Evolutionary conservation across 2,329 filamentous ascomycete species (phyloP), one percentile per base, ranked within the genome.

Genomic region (Fusarium sp.): DNA sequence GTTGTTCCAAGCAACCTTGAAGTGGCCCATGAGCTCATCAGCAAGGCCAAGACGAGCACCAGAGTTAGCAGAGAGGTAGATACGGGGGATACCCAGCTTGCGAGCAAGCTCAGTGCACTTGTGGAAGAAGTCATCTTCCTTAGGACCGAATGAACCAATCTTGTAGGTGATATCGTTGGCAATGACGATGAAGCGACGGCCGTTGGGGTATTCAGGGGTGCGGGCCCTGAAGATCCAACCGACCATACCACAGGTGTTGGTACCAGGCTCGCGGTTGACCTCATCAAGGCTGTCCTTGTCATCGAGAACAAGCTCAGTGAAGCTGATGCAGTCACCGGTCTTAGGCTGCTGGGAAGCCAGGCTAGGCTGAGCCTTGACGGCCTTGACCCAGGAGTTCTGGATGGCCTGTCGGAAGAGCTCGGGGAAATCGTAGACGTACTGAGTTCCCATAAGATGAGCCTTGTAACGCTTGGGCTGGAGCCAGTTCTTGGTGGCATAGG

Each of bases 161-260:
- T 97, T 97, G 89, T 94, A 98, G 23, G 96, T 99, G 83, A 99
- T 99, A 81, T 99, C 96, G 88, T 99, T 99, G 88, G 96, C 95
- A 72, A 99, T 92, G 74, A 99, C 94, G 81, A 99, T 91, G 85
- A 98, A 98, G 80, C 94, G 94, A 76, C 96, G 91, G 67, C 96
- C 96, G 74, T 90, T 89, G 66, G 96, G 96, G 82, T 99, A 99
- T 84, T 99, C 96, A 15, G 96, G 96, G 3, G 96, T 98, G 81
- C 91, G 94, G 21, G 95, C 96, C 71, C 94, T 97, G 82, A 98
- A 92, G 75, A 98, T 90, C 96, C 96, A 99, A 76, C 95, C 96
- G 63, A 99, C 96, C 96, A 99, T 99, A 86, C 96, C 96, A 80
- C 96, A 96, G 47, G 89, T 93, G 87, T 99, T 99, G 81, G 94